phyloP scores from a whole-genome alignment of 352 stramenopile species.

The Thalassiosira exigua region DNA sequence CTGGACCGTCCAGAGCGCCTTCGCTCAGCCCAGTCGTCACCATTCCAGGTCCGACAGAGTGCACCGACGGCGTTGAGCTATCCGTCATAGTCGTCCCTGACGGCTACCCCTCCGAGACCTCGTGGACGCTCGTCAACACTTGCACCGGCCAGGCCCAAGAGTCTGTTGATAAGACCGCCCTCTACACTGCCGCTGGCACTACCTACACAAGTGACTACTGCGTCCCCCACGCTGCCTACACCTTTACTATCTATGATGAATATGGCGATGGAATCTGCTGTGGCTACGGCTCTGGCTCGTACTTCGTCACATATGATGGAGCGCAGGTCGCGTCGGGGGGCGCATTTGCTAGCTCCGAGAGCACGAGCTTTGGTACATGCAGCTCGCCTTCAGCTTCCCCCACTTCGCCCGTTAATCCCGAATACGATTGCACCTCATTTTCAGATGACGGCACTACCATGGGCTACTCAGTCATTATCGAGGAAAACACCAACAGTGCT shows the following conservation, averaged over 20 bases:
- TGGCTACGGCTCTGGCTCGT: slow-evolving; percentile 2
- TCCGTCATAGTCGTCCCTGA: slow-evolving; percentile 13
- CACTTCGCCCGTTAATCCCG: too few relatives aligned
- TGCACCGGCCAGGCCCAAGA: neutral
- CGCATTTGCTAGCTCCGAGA: too few relatives aligned
- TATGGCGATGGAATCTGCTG: slow-evolving; percentile 25
- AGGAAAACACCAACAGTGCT: too few relatives aligned
- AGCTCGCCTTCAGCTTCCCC: neutral
- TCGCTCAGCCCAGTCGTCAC: too few relatives aligned
- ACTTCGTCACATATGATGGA: neutral
- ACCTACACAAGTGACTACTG: neutral
- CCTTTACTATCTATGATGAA: slow-evolving; percentile 23
- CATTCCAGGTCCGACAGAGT: too few relatives aligned
- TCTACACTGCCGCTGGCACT: neutral
- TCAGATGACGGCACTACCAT: too few relatives aligned
- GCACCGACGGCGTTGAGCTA: neutral
- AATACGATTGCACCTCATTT: too few relatives aligned
- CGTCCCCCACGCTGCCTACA: neutral
- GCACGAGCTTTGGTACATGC: neutral
- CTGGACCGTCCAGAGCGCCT: too few relatives aligned
- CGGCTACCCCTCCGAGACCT: slow-evolving; percentile 24
- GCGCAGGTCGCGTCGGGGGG: neutral
- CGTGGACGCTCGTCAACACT: slow-evolving; percentile 16
- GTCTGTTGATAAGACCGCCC: neutral
- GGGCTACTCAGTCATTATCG: too few relatives aligned